A percentile compares a stretch with the other conserved stretches of the same genome.
These are phyloP conservation scores for Neofusicoccum sp. DNA, from an alignment of 2,329 filamentous ascomycete species.

Conservation along the genomic window DNA sequence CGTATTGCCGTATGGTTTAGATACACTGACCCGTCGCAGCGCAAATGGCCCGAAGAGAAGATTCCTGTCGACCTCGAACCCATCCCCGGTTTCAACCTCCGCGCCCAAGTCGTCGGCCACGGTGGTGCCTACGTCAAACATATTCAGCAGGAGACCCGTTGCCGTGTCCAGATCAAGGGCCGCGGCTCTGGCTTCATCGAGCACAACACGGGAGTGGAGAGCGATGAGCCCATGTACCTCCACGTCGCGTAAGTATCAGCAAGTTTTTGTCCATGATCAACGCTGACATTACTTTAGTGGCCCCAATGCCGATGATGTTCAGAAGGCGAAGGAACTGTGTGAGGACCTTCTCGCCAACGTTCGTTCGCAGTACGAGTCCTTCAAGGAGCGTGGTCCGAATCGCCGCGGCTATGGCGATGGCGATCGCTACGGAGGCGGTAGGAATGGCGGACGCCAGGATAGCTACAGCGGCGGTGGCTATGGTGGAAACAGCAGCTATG, in stretches of 20 bases:
- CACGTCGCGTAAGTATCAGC: conserved; percentile 74
- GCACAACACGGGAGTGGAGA: conserved; percentile 80
- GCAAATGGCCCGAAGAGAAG: conserved; percentile 98
- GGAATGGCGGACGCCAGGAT: conserved; percentile 41
- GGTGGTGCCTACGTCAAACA: conserved; percentile 96
- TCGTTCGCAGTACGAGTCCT: conserved; percentile 80
- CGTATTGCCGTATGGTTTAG: not conserved
- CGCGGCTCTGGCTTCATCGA: conserved; percentile 94
- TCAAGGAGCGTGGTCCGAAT: conserved; percentile 68
- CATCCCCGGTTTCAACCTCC: conserved; percentile 89
- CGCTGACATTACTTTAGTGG: conserved; percentile 55
- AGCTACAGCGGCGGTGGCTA: conserved; percentile 40
- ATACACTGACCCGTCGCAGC: conserved; percentile 52
- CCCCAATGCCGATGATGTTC: conserved; percentile 81
- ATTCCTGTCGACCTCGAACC: conserved; percentile 90
- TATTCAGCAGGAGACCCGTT: conserved; percentile 92
- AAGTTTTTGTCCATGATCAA: conserved; percentile 13
- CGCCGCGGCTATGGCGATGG: conserved; percentile 42
- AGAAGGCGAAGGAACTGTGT: conserved; percentile 83
- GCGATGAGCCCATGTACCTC: conserved; percentile 93
- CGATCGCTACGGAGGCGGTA: conserved; percentile 33
- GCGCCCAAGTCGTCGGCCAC: conserved; percentile 92
- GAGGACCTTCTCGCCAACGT: conserved; percentile 85
- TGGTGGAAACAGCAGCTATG: conserved; percentile 23
- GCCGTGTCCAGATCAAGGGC: conserved; percentile 97